Conservation (phyloP, 805 yeast species). For the Yamadazyma philogaea region DNA sequence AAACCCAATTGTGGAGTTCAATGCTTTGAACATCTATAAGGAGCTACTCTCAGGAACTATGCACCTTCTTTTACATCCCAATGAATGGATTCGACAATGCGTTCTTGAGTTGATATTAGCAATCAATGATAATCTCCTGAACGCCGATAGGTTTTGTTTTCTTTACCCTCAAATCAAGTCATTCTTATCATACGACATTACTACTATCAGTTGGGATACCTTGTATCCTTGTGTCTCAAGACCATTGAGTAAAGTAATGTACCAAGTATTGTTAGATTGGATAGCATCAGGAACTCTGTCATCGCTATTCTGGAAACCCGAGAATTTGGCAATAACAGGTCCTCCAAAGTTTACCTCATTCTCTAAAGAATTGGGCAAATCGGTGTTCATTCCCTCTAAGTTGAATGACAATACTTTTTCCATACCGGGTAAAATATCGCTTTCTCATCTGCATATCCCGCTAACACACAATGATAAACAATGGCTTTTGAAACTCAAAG, state of each 20-base stretch:
- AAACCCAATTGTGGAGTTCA: slow-evolving; percentile 34
- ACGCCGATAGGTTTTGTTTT: slow-evolving; percentile 81
- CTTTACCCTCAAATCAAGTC: slow-evolving; percentile 77
- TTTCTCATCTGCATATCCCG: slow-evolving; percentile 19
- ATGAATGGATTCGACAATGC: slow-evolving; percentile 76
- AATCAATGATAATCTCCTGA: slow-evolving; percentile 57
- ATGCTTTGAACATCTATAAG: slow-evolving; percentile 36
- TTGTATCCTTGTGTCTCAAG: slow-evolving; percentile 64
- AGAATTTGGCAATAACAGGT: slow-evolving; percentile 17
- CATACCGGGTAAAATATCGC: slow-evolving; percentile 1
- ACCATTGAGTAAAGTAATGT: slow-evolving; percentile 43
- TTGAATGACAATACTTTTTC: slow-evolving; percentile 3
- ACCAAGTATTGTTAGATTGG: slow-evolving; percentile 13
- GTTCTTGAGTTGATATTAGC: slow-evolving; percentile 59
- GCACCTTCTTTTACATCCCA: slow-evolving; percentile 76
- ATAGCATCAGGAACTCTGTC: slow-evolving; percentile 40
- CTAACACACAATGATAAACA: slow-evolving; percentile 63
- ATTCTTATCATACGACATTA: slow-evolving; percentile 72
- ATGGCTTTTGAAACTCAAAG: slow-evolving; percentile 69
- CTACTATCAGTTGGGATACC: slow-evolving; percentile 62
- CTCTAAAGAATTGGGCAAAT: slow-evolving; percentile 35
- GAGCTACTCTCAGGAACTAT: slow-evolving; percentile 36
- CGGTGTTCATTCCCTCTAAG: slow-evolving; percentile 20
- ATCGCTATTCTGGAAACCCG: slow-evolving; percentile 77
- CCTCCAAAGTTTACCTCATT: slow-evolving; percentile 23